Conservation (phyloP, 495 filamentous ascomycete genomes). For the Diplogelasinospora grovesii region DNA sequence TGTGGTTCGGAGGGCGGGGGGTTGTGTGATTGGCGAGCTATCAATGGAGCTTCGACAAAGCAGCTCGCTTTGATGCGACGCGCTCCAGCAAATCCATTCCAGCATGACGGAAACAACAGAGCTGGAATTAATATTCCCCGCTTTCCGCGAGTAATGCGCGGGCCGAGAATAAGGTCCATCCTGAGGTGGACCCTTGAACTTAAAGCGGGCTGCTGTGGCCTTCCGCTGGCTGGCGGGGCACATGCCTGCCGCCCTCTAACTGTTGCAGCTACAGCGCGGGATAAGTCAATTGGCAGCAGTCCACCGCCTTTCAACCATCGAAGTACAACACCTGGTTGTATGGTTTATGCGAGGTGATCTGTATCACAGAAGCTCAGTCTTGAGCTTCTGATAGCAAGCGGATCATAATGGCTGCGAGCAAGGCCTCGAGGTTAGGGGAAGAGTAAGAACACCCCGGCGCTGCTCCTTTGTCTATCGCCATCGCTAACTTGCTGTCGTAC, state of each 20-base stretch:
- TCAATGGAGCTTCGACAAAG: too few relatives aligned
- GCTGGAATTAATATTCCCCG: slow-evolving; percentile 28
- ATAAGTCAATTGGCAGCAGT: slow-evolving; percentile 4
- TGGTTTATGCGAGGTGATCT: slow-evolving; percentile 1
- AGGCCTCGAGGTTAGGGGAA: slow-evolving; percentile 90
- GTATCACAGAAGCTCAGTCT: background rate
- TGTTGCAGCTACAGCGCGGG: slow-evolving; percentile 2
- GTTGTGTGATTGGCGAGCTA: too few relatives aligned
- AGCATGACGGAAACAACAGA: too few relatives aligned
- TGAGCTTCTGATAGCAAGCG: background rate
- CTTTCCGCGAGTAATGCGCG: too few relatives aligned
- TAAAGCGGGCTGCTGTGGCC: too few relatives aligned
- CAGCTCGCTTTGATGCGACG: too few relatives aligned
- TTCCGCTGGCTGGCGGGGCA: too few relatives aligned
- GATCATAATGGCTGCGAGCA: slow-evolving; percentile 66
- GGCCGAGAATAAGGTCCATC: too few relatives aligned
- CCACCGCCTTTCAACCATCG: slow-evolving; percentile 14
- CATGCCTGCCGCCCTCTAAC: background rate
- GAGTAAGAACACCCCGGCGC: slow-evolving; percentile 59
- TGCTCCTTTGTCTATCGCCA: background rate
- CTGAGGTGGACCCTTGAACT: too few relatives aligned
- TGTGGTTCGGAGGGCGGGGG: too few relatives aligned
- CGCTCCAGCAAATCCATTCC: too few relatives aligned
- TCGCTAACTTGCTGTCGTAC: slow-evolving; percentile 5
- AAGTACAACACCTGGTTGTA: background rate